A percentile compares a stretch with the other conserved stretches of the same genome.
These are phyloP conservation scores for Oenanthe javanica DNA, from an alignment of 140 eudicot species.

Conservation along the genomic window DNA sequence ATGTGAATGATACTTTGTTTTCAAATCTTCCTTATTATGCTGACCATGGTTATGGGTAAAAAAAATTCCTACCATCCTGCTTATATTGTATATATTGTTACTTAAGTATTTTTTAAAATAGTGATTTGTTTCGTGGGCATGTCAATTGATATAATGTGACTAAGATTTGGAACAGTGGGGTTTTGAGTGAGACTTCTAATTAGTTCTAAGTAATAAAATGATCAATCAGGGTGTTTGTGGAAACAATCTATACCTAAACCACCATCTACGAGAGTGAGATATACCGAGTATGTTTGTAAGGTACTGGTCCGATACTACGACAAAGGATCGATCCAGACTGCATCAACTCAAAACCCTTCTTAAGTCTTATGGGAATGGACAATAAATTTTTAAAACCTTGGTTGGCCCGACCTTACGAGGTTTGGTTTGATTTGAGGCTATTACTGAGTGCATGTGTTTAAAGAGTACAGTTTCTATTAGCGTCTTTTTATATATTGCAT, in stretches of 20 bases:
- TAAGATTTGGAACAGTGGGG: background rate
- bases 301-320: background rate
- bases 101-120: background rate
- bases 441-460: background rate
- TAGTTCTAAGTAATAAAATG: no score
- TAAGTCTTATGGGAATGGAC: no score
- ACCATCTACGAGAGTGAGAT: background rate
- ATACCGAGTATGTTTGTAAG: background rate
- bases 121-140: background rate
- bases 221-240: background rate
- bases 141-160: background rate
- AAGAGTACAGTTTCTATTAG: background rate
- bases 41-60: slow-evolving; percentile 87
- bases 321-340: background rate
- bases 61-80: background rate
- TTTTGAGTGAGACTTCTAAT: background rate
- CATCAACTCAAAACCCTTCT: background rate
- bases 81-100: background rate
- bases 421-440: background rate
- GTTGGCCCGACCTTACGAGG: no score
- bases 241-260: background rate
- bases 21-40: slow-evolving; percentile 92
- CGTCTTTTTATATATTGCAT: no score
- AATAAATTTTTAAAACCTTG: background rate
- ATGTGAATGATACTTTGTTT: slow-evolving; percentile 90